Evolutionary conservation across 2,329 filamentous ascomycete species (phyloP), one percentile per base, ranked within the genome.

Genomic region (Helicocarpus griseus): DNA sequence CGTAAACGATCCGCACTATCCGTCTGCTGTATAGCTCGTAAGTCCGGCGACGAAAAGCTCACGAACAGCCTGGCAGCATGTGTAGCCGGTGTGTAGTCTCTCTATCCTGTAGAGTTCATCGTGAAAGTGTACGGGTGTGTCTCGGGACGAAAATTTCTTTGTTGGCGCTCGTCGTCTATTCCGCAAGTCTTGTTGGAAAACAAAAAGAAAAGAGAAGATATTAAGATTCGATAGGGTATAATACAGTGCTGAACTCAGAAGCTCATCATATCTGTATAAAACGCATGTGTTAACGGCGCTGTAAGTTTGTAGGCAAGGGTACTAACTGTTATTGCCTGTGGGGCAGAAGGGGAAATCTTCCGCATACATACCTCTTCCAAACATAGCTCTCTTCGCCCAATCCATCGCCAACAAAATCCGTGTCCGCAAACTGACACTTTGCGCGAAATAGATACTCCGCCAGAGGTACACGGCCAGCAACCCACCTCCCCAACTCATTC

Each of bases 381-480:
- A 98, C 21, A 98, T 70, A 11, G 89, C 87, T 66, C 94, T 79
- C 80, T 97, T 98, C n/a, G 82, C 84, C 93, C 93, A 98, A 68
- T 98, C 93, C 93, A 98, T 96, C 17, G 89, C 89, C 69, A 98
- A 76, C 63, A 98, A 71, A 57, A 89, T 80, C 56, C 91, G 81
- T 24, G 93, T 98, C 59, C 93, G 77, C 54, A 97, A 78, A 69
- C 90, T 96, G 45, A 98, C 93, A 64, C 89, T 95, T 76, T 98
- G 89, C 11, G 93, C 89, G 73, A 98, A 98, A 71, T 98, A 98
- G 13, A 96, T 85, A 57, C 88, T 90, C 56, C 93, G 77, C 93
- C 93, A 98, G 31, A 95, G 81, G 68, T 98, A 98, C 46, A 97
- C 91, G 0, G 90, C 93, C 77, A 94, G 79, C 43, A 98, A 70